Conservation (phyloP, 768 basidiomycete genomes). For the Cystobasidium onofrii region DNA sequence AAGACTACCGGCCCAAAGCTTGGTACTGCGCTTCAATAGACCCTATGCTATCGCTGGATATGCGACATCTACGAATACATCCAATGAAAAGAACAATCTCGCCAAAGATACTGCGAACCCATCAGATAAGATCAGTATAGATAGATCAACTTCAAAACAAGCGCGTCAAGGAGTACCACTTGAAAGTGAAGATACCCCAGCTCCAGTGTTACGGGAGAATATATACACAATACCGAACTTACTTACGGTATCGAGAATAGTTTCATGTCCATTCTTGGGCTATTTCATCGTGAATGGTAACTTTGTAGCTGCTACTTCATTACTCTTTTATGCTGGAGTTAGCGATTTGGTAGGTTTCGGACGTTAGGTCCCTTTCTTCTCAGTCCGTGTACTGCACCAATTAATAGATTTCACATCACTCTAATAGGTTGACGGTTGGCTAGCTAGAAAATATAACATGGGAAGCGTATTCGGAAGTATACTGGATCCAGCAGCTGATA, state of each 20-base stretch:
- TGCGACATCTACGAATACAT: background rate
- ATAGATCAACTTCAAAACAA: background rate
- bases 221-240: slow-evolving; percentile 91
- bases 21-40: background rate
- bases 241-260: slow-evolving; percentile 75
- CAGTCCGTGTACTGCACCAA: too few species aligned
- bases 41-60: background rate
- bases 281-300: slow-evolving; percentile 77
- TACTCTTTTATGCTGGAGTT: slow-evolving; percentile 83
- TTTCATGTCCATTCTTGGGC: slow-evolving; percentile 82
- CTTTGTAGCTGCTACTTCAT: slow-evolving; percentile 66
- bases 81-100: background rate
- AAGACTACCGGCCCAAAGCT: background rate
- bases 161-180: background rate
- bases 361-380: too few species aligned
- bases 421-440: slow-evolving; percentile 73
- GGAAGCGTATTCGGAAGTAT: slow-evolving; percentile 87
- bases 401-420: too few species aligned
- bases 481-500: slow-evolving; percentile 95
- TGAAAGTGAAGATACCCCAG: slow-evolving; percentile 40
- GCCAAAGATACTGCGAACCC: background rate
- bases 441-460: slow-evolving; percentile 80
- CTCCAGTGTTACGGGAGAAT: slow-evolving; percentile 54
- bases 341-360: slow-evolving; percentile 80
- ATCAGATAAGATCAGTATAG: background rate